Evolutionary conservation across 176 grass and related monocot species (phyloP), one percentile per base, ranked within the genome.

Genomic region (Zea luxurians): DNA sequence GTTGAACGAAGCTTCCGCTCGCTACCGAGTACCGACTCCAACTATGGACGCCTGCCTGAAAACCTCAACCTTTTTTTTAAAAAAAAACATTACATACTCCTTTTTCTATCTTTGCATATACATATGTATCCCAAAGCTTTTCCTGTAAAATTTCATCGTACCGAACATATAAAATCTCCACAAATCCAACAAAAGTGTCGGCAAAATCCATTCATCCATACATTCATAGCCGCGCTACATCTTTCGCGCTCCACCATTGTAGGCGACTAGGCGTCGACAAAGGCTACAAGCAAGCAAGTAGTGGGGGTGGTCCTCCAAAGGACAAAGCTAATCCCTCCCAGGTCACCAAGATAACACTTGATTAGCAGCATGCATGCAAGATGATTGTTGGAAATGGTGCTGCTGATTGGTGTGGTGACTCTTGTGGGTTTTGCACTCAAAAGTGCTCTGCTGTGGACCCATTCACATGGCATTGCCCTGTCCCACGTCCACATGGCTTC

Each of bases 401-500:
- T 61, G 67, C 37, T 73, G 58, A 65, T 77, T 71, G 67, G 34
- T 71, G 74, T 48, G 72, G 73, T 72, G 66, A 71, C 20, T 50
- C 48, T 74, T 45, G 80, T 74, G 46, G 67, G 34, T 72, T 78
- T 65, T 72, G 68, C 75, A 74, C 75, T 79, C 68, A 27, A 74
- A 45, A 83, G 18, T 73, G 75, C 60, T 2, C 15, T 57, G 67
- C 45, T 27, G 27, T 27, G 27, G 27, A 61, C 61, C 75, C 69
- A 68, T 68, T 42, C 50, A 68, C 13, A 68, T 46, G 66, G 42
- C 61, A 37, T 79, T 61, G 53, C 64, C 36, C 66, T 80, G 86
- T 52, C 69, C 81, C 81, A 83, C 76, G 75, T 84, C 15, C 16
- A 55, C 52, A 55, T 55, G 76, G 68, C 76, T 84, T 83, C 84